Base-by-base conservation (phyloP, 768 basidiomycete species). In the Termitomyces sp. region DNA sequence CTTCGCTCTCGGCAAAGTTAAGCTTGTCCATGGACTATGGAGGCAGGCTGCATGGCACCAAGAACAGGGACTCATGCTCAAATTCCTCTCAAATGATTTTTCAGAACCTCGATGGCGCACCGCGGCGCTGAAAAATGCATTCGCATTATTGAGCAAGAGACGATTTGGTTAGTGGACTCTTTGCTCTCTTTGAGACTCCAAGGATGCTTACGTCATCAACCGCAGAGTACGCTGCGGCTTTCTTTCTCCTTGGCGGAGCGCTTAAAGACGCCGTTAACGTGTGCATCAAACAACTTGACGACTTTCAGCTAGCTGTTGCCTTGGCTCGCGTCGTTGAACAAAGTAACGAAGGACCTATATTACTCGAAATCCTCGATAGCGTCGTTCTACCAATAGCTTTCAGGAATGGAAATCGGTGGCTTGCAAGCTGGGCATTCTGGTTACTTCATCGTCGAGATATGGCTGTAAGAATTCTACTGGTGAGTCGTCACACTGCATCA, bases 391-490 rank as follows among this genome's bases (percentile, higher is more conserved):
- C 95, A 2, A 78, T 79, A 9, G 95, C 96, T 0, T 93, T 98
- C 68, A 74, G 76, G 49, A 79, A 87, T 43, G 97, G 95, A 1
- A 95, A 98, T 67, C 78, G 96, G 40, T 98, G 92, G 89, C 72
- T 98, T 12, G 90, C 84, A 21, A 93, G 90, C 58, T 99, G 95
- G 97, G 92, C 90, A 2, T 96, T 96, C 69, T 98, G 97, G 95
- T 71, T 91, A 53, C 75, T 98, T n/a, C 85, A 87, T 58, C 76
- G 93, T 43, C 77, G 90, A 50, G 95, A 98, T 72, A 66, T 97
- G 15, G 87, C 93, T 3, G 92, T 97, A n/a, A 82, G 91, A 46
- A 84, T 96, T 30, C 76, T 99, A 19, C 72, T 98, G 64, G 96
- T 95, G 67, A 65, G 88, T 72, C 9, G 24, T 19, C 30, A 44